Percentiles rank a stretch among this genome's conserved stretches.
phyloP scores from a whole-genome alignment of 495 filamentous ascomycete genomes.

The Penicillium ucsense region DNA sequence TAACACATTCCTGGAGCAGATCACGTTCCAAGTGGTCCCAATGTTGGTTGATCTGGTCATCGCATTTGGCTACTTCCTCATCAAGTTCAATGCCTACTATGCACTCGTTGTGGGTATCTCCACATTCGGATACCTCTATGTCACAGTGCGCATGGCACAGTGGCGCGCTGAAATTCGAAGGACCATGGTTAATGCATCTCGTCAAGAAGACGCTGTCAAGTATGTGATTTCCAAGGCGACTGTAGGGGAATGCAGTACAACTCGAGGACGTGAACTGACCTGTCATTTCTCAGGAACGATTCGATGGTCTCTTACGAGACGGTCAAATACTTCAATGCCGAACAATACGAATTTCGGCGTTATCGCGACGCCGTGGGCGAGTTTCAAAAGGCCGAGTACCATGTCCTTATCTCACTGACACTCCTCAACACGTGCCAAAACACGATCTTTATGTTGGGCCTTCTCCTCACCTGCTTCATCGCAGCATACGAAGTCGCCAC shows the following conservation, averaged over 20 bases:
- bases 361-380: constrained; percentile 70
- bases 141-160: constrained; percentile 91
- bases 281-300: constrained; percentile 54
- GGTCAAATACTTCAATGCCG: constrained; percentile 98
- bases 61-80: constrained; percentile 76
- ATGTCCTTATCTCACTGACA: constrained; percentile 77
- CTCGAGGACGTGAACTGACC: neutral
- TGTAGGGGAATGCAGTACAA: too few species aligned
- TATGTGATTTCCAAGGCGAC: constrained; percentile 8
- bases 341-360: constrained; percentile 82
- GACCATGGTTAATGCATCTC: constrained; percentile 86
- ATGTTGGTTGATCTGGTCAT: constrained; percentile 88
- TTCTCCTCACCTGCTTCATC: constrained; percentile 75
- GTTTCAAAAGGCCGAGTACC: constrained; percentile 80
- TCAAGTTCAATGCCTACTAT: constrained; percentile 77
- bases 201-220: constrained; percentile 94
- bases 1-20: constrained; percentile 91
- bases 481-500: constrained; percentile 80
- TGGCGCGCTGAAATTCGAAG: constrained; percentile 84
- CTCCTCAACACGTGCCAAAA: constrained; percentile 93
- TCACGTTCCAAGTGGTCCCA: constrained; percentile 89
- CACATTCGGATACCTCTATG: constrained; percentile 92
- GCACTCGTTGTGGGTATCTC: constrained; percentile 84
- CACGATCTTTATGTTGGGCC: constrained; percentile 82
- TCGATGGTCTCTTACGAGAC: constrained; percentile 97